These are phyloP conservation scores for Aspergillus unguis DNA, from an alignment of 2,329 filamentous ascomycete genomes.

Conservation along the genomic window DNA sequence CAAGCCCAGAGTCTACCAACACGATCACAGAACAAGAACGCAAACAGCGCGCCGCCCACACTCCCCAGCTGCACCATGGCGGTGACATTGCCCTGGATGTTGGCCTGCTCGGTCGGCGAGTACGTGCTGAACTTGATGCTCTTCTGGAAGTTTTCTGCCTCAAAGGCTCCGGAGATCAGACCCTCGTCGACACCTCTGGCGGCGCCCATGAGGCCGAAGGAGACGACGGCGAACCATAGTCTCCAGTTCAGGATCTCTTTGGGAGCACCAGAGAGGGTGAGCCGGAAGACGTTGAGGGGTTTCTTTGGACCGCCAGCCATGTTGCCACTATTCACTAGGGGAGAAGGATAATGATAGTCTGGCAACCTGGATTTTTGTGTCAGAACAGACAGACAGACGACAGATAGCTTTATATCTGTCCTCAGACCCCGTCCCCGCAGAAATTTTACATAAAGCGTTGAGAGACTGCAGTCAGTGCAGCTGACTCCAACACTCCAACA, in stretches of 20 bases:
- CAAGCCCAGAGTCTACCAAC: conserved; percentile 44
- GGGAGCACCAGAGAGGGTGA: conserved; percentile 52
- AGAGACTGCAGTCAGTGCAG: no score
- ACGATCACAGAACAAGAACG: conserved; percentile 48
- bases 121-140: conserved; percentile 58
- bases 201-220: conserved; percentile 67
- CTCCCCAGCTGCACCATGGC: conserved; percentile 79
- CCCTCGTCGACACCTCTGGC: conserved; percentile 75
- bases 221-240: conserved; percentile 72
- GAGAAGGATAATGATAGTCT: no score
- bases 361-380: no score
- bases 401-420: no score
- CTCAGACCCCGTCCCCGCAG: no score
- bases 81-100: conserved; percentile 72
- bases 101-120: conserved; percentile 54
- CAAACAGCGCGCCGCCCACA: conserved; percentile 66
- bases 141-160: conserved; percentile 61
- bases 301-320: conserved; percentile 43
- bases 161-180: conserved; percentile 69
- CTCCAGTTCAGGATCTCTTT: conserved; percentile 72
- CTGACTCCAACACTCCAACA: neutral
- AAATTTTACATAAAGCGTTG: no score
- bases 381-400: no score
- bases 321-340: neutral
- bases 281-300: conserved; percentile 10